phyloP scores from a whole-genome alignment of 495 filamentous ascomycete species.

The Penicillium chermesinum region DNA sequence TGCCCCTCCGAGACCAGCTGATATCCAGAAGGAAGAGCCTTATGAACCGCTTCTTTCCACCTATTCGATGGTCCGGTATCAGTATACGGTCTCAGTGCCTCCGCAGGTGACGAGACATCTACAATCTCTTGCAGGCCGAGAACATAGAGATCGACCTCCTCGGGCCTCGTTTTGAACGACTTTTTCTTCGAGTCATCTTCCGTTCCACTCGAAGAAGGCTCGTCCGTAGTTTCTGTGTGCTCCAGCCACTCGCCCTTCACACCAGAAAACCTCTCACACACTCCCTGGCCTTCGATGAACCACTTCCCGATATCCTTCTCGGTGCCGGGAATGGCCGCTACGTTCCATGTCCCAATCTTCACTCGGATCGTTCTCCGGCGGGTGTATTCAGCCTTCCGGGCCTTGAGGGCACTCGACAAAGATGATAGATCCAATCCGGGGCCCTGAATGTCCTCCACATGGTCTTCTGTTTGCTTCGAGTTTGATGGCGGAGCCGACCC shows the following conservation, averaged over 20 bases:
- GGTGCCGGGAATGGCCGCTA: constrained; percentile 73
- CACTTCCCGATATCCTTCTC: constrained; percentile 81
- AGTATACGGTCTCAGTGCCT: constrained; percentile 62
- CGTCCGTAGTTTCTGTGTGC: constrained; percentile 7
- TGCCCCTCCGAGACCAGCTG: constrained; percentile 72
- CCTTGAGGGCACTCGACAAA: constrained; percentile 58
- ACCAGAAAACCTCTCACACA: constrained; percentile 55
- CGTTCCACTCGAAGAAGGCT: constrained; percentile 1
- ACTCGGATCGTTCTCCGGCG: constrained; percentile 63
- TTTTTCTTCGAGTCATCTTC: constrained; percentile 6
- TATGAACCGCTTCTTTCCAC: constrained; percentile 71
- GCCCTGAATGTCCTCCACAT: constrained; percentile 17
- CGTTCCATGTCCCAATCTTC: constrained; percentile 94
- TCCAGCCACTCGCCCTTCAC: constrained; percentile 36
- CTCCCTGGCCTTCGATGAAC: constrained; percentile 73
- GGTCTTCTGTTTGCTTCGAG: constrained; percentile 17
- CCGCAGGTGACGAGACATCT: constrained; percentile 66
- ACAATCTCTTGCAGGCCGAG: constrained; percentile 90
- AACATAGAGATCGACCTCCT: constrained; percentile 81
- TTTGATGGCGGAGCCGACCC: constrained; percentile 10
- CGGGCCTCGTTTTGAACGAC: constrained; percentile 22
- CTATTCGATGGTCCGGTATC: constrained; percentile 64
- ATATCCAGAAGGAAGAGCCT: constrained; percentile 73
- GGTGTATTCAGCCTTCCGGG: constrained; percentile 72
- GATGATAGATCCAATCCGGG: constrained; percentile 32